Evolutionary conservation across 2,329 filamentous ascomycete species (phyloP).

Genomic region (Aspergillus candidus): DNA sequence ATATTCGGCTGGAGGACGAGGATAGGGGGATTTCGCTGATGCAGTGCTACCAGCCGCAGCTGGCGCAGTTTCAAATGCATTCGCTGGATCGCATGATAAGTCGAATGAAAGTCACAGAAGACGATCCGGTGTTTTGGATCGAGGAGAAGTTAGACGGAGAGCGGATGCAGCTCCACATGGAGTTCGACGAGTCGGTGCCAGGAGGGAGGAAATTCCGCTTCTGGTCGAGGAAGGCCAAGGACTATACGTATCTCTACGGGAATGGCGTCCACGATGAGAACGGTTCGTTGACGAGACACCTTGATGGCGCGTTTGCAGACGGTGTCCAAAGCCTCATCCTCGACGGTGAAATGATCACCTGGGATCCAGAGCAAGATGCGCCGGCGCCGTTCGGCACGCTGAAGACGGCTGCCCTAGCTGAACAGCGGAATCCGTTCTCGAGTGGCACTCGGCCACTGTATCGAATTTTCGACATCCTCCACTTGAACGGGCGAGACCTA

Average conservation of each 20-base stretch:
- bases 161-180: constrained; percentile 93
- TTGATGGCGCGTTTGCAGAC: constrained; percentile 68
- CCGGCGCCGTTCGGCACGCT: constrained; percentile 87
- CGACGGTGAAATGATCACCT: constrained; percentile 98
- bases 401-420: constrained; percentile 79
- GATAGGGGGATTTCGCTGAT: constrained; percentile 72
- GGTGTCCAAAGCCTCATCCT: constrained; percentile 82
- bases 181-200: constrained; percentile 58
- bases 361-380: constrained; percentile 80
- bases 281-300: constrained; percentile 71
- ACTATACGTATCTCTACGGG: constrained; percentile 93
- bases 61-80: constrained; percentile 85
- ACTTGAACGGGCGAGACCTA: constrained; percentile 73
- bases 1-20: constrained; percentile 65
- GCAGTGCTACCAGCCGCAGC: constrained; percentile 93
- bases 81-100: constrained; percentile 74
- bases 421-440: constrained; percentile 64
- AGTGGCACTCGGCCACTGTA: constrained; percentile 69
- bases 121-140: constrained; percentile 82
- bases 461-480: constrained; percentile 84
- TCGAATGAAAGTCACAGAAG: constrained; percentile 58
- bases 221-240: constrained; percentile 93
- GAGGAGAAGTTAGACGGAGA: constrained; percentile 98
- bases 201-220: constrained; percentile 74
- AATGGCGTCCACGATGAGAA: constrained; percentile 66